Conservation (phyloP, 345 rosid genomes). For the Streptanthus diversifolius region DNA sequence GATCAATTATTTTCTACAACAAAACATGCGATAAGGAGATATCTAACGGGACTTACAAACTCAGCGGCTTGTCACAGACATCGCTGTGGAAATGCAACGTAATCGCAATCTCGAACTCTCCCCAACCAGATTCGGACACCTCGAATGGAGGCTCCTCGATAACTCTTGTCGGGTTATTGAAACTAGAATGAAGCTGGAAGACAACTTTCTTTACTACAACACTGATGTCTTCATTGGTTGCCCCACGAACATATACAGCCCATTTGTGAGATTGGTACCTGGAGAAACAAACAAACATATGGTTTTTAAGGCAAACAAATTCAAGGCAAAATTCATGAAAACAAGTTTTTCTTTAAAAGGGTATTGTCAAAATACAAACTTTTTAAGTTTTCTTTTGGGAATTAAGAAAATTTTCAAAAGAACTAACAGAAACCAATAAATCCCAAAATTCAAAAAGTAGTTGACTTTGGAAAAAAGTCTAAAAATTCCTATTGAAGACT, state of each 20-base stretch:
- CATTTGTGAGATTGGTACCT: constrained; percentile 71
- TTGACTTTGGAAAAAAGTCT: background rate
- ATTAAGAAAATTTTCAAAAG: background rate
- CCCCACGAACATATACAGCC: constrained; percentile 66
- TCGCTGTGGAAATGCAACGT: constrained; percentile 57
- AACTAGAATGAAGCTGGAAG: constrained; percentile 69
- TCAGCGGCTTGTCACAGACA: constrained; percentile 67
- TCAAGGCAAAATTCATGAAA: background rate
- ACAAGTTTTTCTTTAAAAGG: background rate
- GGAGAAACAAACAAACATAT: background rate
- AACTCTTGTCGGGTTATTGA: constrained; percentile 60
- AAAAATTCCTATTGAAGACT: background rate
- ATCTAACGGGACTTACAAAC: constrained; percentile 44
- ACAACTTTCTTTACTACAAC: constrained; percentile 53
- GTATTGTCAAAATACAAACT: background rate
- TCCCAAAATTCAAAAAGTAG: background rate
- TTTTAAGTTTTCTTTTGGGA: background rate
- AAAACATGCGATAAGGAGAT: background rate
- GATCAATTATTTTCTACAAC: background rate
- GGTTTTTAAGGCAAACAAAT: background rate
- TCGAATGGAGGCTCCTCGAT: constrained; percentile 69
- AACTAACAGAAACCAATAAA: background rate
- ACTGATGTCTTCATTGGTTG: constrained; percentile 64
- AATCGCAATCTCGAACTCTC: constrained; percentile 74
- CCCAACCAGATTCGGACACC: constrained; percentile 70